Percentiles rank a stretch among this genome's conserved stretches.
phyloP scores from a whole-genome alignment of 1,284 basidiomycete species.

The Laetiporus sulphureus region DNA sequence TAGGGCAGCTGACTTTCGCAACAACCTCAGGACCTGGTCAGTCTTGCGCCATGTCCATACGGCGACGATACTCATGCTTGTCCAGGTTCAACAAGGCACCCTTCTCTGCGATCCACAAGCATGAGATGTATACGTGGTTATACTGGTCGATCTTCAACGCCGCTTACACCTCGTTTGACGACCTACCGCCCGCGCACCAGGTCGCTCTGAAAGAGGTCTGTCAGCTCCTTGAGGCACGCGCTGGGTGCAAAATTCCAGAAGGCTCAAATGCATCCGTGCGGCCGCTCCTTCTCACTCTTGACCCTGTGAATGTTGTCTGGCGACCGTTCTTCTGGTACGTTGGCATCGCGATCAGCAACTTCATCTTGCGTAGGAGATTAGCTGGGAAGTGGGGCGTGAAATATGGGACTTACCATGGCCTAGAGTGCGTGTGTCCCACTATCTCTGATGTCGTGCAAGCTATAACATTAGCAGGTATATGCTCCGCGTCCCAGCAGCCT shows the following conservation, averaged over 20 bases:
- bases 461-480: constrained; percentile 49
- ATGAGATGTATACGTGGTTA: constrained; percentile 73
- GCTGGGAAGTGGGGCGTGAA: constrained; percentile 40
- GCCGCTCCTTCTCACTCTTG: constrained; percentile 73
- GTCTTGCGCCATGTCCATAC: constrained; percentile 3
- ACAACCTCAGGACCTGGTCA: constrained; percentile 58
- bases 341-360: constrained; percentile 51
- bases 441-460: background rate
- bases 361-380: constrained; percentile 38
- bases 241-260: constrained; percentile 59
- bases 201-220: constrained; percentile 53
- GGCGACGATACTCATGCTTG: constrained; percentile 14
- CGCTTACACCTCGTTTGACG: constrained; percentile 44
- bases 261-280: constrained; percentile 51
- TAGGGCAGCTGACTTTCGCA: constrained; percentile 71
- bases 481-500: constrained; percentile 59
- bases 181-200: constrained; percentile 38
- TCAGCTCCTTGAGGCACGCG: constrained; percentile 63
- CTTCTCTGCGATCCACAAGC: constrained; percentile 64
- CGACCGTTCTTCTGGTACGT: constrained; percentile 74
- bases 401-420: constrained; percentile 44
- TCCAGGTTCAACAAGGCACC: constrained; percentile 65
- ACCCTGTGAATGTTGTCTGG: constrained; percentile 62
- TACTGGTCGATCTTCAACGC: constrained; percentile 81
- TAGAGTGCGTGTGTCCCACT: constrained; percentile 45